These are phyloP conservation scores for Penicillium canescens DNA, from an alignment of 495 filamentous ascomycete genomes.

Conservation along the genomic window DNA sequence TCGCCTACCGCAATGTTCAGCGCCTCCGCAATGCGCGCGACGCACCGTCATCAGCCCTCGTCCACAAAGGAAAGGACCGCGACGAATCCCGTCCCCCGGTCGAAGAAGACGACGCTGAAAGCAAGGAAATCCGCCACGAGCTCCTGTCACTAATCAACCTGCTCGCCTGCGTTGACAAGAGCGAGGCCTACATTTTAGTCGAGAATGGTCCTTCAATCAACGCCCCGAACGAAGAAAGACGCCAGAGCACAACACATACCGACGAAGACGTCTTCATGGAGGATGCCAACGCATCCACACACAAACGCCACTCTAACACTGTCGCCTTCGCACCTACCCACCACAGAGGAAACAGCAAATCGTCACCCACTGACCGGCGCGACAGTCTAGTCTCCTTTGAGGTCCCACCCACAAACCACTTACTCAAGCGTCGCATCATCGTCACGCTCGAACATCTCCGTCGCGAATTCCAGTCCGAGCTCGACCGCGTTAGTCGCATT, in stretches of 20 bases:
- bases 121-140: constrained; percentile 56
- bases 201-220: constrained; percentile 35
- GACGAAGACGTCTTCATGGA: constrained; percentile 48
- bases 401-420: constrained; percentile 1
- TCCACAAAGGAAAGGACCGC: constrained; percentile 34
- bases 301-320: constrained; percentile 15
- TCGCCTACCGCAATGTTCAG: constrained; percentile 66
- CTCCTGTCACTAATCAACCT: constrained; percentile 88
- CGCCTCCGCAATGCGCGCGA: constrained; percentile 54
- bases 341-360: constrained; percentile 29
- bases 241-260: constrained; percentile 28
- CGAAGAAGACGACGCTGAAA: constrained; percentile 54
- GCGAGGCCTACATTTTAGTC: constrained; percentile 72
- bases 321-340: constrained; percentile 13
- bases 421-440: constrained; percentile 47
- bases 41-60: constrained; percentile 45
- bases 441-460: constrained; percentile 82
- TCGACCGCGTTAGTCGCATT: constrained; percentile 71
- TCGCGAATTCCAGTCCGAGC: constrained; percentile 80
- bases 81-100: constrained; percentile 58
- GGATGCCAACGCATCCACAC: constrained; percentile 24
- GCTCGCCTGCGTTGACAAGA: constrained; percentile 75
- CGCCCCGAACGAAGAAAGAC: constrained; percentile 11
- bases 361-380: constrained; percentile 6
- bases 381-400: constrained; percentile 4